A percentile compares a stretch with the other conserved stretches of the same genome.
Evolutionary conservation across 129 eudicot species (phyloP).

Genomic region (Flaveria ramosissima): DNA sequence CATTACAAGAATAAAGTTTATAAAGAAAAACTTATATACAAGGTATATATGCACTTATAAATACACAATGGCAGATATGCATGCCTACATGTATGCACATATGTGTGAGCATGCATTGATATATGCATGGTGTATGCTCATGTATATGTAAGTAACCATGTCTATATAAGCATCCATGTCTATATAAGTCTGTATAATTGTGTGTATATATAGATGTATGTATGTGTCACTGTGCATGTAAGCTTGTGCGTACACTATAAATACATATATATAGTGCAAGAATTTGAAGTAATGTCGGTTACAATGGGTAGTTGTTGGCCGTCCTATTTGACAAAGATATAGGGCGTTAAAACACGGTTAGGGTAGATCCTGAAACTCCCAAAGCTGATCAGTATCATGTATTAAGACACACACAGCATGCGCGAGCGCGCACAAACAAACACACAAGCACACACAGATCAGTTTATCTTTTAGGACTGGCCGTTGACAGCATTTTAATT

Average conservation of each 20-base stretch:
- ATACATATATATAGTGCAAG: not conserved
- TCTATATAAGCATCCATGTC: not conserved
- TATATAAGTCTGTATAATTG: not conserved
- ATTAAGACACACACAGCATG: not conserved
- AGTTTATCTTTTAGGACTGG: not conserved
- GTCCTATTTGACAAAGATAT: not conserved
- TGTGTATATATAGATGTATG: not conserved
- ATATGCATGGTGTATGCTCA: not conserved
- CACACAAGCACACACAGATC: not conserved
- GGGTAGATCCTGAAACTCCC: not conserved
- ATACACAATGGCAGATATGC: not conserved
- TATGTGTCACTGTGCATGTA: not conserved
- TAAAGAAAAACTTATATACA: not conserved
- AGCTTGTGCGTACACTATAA: not conserved
- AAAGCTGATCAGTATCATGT: not conserved
- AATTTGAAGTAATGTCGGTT: not conserved
- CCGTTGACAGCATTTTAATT: not conserved
- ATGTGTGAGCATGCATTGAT: not conserved
- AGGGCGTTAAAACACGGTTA: not conserved
- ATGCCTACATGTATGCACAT: not conserved
- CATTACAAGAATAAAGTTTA: not conserved
- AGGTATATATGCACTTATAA: not conserved
- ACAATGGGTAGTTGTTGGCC: slow-evolving; percentile 4
- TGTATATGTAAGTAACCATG: not conserved
- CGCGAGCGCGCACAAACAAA: too few species aligned